Percentiles rank a stretch among this genome's conserved stretches.
These are phyloP conservation scores for Protoeuglena noctilucae DNA, from an alignment of 139 green algal genomes.

Conservation along the genomic window DNA sequence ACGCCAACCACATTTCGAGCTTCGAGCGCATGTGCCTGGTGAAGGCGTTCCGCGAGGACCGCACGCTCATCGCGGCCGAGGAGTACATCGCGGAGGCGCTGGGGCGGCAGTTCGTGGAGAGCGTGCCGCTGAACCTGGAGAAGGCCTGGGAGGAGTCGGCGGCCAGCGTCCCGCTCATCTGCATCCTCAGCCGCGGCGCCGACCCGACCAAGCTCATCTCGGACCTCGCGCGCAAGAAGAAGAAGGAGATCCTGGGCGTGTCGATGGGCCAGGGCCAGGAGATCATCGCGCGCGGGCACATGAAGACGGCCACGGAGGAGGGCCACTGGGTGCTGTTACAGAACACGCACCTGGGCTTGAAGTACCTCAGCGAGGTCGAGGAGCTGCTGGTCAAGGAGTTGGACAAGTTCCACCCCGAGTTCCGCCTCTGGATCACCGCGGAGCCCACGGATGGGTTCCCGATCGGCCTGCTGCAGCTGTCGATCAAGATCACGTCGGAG, in stretches of 20 bases:
- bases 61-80: slow-evolving; percentile 63
- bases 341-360: slow-evolving; percentile 85
- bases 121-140: slow-evolving; percentile 73
- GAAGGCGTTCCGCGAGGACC: slow-evolving; percentile 77
- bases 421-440: slow-evolving; percentile 85
- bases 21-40: slow-evolving; percentile 85
- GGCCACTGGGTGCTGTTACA: slow-evolving; percentile 91
- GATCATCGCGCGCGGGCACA: slow-evolving; percentile 75
- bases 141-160: slow-evolving; percentile 39
- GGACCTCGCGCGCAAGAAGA: slow-evolving; percentile 84
- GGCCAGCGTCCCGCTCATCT: slow-evolving; percentile 69
- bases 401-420: slow-evolving; percentile 47
- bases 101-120: slow-evolving; percentile 72
- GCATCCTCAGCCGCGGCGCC: slow-evolving; percentile 68
- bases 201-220: slow-evolving; percentile 88
- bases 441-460: slow-evolving; percentile 82
- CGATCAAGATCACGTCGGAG: slow-evolving; percentile 67
- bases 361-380: slow-evolving; percentile 85
- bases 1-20: slow-evolving; percentile 64
- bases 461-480: slow-evolving; percentile 74
- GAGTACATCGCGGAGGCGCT: slow-evolving; percentile 72
- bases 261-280: slow-evolving; percentile 85
- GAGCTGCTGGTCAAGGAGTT: slow-evolving; percentile 40
- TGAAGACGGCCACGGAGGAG: slow-evolving; percentile 61
- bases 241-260: slow-evolving; percentile 79